Conservation (phyloP, 768 basidiomycete genomes). For the Trametes maxima region DNA sequence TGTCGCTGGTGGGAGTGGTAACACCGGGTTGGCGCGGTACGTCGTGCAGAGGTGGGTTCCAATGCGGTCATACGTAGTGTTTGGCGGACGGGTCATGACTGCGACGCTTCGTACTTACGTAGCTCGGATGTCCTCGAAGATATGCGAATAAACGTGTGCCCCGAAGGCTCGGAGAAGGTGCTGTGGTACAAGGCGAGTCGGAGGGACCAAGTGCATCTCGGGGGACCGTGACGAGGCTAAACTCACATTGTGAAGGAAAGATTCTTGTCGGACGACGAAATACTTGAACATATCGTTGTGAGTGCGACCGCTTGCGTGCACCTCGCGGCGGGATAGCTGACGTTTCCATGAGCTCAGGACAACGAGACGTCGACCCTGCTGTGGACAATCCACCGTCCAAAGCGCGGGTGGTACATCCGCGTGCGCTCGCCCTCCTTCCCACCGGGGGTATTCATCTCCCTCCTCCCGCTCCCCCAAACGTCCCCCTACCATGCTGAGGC, state of each 20-base stretch:
- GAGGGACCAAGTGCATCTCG: neutral
- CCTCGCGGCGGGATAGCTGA: neutral
- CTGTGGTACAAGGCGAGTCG: slow-evolving; percentile 74
- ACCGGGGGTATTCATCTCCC: slow-evolving; percentile 43
- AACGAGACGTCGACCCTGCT: slow-evolving; percentile 63
- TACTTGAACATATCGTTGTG: slow-evolving; percentile 74
- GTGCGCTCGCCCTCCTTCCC: slow-evolving; percentile 73
- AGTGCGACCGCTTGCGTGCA: slow-evolving; percentile 30
- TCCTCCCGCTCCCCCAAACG: slow-evolving; percentile 36
- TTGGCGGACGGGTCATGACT: neutral
- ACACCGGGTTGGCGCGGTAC: slow-evolving; percentile 17
- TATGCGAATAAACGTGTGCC: slow-evolving; percentile 63
- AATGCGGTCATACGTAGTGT: neutral
- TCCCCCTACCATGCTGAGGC: slow-evolving; percentile 36
- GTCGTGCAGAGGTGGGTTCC: slow-evolving; percentile 17
- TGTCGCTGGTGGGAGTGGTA: neutral
- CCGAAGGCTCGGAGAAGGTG: slow-evolving; percentile 58
- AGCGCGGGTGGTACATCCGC: slow-evolving; percentile 85
- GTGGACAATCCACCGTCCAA: slow-evolving; percentile 81
- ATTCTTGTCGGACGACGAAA: slow-evolving; percentile 71
- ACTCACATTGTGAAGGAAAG: slow-evolving; percentile 56
- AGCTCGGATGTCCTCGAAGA: slow-evolving; percentile 78
- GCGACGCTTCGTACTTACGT: neutral
- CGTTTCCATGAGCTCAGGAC: slow-evolving; percentile 44
- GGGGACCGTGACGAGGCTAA: slow-evolving; percentile 19